These are phyloP conservation scores for Micromonas pusilla DNA, from an alignment of 139 green algal species.

Conservation along the genomic window DNA sequence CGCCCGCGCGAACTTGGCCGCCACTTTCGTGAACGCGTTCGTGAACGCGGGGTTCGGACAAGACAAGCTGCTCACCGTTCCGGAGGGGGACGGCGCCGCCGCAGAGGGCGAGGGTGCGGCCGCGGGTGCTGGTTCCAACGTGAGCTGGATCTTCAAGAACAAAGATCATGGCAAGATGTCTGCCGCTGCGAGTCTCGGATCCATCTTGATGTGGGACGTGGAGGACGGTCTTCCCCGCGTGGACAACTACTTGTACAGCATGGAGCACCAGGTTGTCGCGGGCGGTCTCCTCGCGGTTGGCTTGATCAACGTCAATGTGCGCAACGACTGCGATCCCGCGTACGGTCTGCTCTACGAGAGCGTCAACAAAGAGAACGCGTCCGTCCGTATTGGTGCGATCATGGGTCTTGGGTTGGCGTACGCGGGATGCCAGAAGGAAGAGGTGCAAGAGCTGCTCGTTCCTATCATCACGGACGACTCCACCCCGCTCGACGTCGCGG, in stretches of 20 bases:
- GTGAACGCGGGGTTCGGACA: constrained; percentile 96
- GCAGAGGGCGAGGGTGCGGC: constrained; percentile 3
- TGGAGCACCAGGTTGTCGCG: constrained; percentile 63
- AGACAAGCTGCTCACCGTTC: constrained; percentile 75
- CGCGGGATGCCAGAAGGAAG: constrained; percentile 71
- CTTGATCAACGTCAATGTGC: constrained; percentile 76
- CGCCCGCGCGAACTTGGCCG: constrained; percentile 85
- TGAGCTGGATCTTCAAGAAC: constrained; percentile 98
- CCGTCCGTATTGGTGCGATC: constrained; percentile 70
- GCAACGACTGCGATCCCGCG: constrained; percentile 91
- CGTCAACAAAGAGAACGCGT: constrained; percentile 65
- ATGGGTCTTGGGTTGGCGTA: constrained; percentile 95
- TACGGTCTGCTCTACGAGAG: constrained; percentile 91
- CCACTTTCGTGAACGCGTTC: constrained; percentile 96
- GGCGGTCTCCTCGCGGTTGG: constrained; percentile 89
- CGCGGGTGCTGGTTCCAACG: constrained; percentile 23
- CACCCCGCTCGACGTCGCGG: constrained; percentile 68
- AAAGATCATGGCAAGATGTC: constrained; percentile 94
- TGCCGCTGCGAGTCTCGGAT: constrained; percentile 79
- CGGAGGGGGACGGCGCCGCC: constrained; percentile 12
- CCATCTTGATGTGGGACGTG: constrained; percentile 93
- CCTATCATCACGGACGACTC: constrained; percentile 67
- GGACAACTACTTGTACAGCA: constrained; percentile 95
- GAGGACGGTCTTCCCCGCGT: constrained; percentile 91
- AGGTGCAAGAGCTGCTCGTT: constrained; percentile 57